phyloP scores from a whole-genome alignment of 148 eudicot species.

The Polygonum aviculare region DNA sequence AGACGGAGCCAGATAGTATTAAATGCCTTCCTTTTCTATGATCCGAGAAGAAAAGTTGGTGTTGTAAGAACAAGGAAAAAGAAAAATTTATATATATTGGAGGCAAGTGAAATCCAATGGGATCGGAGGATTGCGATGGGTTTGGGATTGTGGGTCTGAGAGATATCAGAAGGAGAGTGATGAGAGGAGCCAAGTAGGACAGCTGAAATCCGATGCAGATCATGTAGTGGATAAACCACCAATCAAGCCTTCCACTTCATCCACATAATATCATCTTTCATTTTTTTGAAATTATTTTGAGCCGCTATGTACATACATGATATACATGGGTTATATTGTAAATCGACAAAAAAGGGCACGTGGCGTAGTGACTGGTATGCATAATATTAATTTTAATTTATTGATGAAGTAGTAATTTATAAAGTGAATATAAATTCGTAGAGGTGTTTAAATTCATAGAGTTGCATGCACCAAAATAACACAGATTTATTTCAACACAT shows the following conservation, averaged over 20 bases:
- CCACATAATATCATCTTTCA: neutral
- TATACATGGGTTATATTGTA: neutral
- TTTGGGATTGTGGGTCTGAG: constrained; percentile 17
- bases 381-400: too few relatives aligned
- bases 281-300: neutral
- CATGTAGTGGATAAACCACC: neutral
- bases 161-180: constrained; percentile 32
- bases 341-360: too few relatives aligned
- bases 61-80: neutral
- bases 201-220: constrained; percentile 43
- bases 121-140: constrained; percentile 11
- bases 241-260: constrained; percentile 4
- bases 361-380: too few relatives aligned
- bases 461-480: too few relatives aligned
- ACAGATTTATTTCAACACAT: too few relatives aligned
- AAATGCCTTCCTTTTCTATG: neutral
- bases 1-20: neutral
- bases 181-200: constrained; percentile 68
- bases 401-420: too few relatives aligned
- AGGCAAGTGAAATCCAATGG: constrained; percentile 4
- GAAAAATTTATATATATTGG: constrained; percentile 5
- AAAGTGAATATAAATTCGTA: too few relatives aligned
- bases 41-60: neutral
- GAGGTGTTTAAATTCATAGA: too few relatives aligned
- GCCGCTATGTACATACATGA: too few relatives aligned